phyloP scores from a whole-genome alignment of 345 rosid genomes.

The Kernera saxatilis region DNA sequence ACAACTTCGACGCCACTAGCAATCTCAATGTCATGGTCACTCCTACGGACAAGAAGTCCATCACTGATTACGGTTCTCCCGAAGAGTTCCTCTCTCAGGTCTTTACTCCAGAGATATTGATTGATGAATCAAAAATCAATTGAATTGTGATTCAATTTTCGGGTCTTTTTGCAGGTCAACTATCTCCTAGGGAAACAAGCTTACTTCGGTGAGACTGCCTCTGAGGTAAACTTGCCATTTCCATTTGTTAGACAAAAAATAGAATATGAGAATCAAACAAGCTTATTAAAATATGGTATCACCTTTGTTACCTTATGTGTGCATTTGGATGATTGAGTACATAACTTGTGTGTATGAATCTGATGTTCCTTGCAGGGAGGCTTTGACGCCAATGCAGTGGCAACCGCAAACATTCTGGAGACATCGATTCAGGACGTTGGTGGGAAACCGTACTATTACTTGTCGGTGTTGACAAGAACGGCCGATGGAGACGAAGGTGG shows the following conservation, averaged over 20 bases:
- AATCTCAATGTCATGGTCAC: conserved; percentile 60
- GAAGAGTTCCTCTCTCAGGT: conserved; percentile 74
- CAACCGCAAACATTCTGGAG: conserved; percentile 86
- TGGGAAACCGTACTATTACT: conserved; percentile 59
- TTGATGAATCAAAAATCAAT: background rate
- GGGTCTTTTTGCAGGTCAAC: conserved; percentile 49
- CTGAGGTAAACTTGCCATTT: conserved; percentile 55
- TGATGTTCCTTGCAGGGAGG: conserved; percentile 60
- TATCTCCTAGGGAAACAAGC: conserved; percentile 84
- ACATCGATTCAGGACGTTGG: conserved; percentile 30
- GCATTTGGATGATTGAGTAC: background rate
- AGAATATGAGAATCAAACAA: background rate
- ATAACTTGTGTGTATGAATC: background rate
- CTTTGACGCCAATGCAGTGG: conserved; percentile 64
- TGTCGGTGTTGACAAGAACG: conserved; percentile 83
- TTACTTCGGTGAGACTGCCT: conserved; percentile 55
- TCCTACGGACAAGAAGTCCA: conserved; percentile 83
- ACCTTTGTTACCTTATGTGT: conserved; percentile 1
- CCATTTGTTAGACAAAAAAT: background rate
- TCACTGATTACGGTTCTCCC: conserved; percentile 69
- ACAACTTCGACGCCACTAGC: conserved; percentile 79
- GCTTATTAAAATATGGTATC: background rate
- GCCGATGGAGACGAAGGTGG: conserved; percentile 99
- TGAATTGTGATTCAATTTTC: background rate
- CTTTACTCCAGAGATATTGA: background rate